Base-by-base conservation (phyloP, 345 rosid species). In the Gossypium turneri region DNA sequence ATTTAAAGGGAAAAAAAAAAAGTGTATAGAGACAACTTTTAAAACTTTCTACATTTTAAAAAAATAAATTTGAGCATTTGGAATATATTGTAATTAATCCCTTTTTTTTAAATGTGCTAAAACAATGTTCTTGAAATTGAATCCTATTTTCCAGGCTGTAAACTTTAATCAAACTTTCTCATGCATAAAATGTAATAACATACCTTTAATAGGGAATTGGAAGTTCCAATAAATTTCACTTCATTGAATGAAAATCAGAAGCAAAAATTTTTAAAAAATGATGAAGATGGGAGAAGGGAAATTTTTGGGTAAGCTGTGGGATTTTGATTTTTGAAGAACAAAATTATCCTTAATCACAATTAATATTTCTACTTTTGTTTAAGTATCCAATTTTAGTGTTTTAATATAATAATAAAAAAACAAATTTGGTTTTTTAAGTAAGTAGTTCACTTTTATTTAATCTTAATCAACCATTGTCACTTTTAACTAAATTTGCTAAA, bases 161-260 rank as follows among this genome's bases (percentile, higher is more conserved):
- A 25, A 29, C 0, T 25, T 34, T 53, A 13, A 8, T 1, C 20
- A 8, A 34, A 7, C 7, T 7, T 34, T 62, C 11, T 3, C 15
- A 38, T 12, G 10, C 41, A 60, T 60, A 60, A 63, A 17, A 63
- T 3, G 10, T 5, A 20, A 22, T 47, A 7, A 25, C 22, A 15
- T 48, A 68, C 72, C 72, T 68, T 68, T 25, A 68, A 50, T 15
- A 24, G 20, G 7, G 19, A 67, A 22, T 0, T 67, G 72, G 43
- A 38, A 47, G 20, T 12, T 13, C 15, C 56, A 45, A 48, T 13
- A 16, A 2, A 52, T 34, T 34, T 0, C 38, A 34, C 38, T 4
- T 17, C 9, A 43, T 17, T 64, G 25, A 17, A 64, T 64, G 34
- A 48, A 67, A 7, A 22, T 47, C 41, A 13, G 12, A 7, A 7